Conservation (phyloP, 805 yeast genomes). For the Isabelozyma gotoi region DNA sequence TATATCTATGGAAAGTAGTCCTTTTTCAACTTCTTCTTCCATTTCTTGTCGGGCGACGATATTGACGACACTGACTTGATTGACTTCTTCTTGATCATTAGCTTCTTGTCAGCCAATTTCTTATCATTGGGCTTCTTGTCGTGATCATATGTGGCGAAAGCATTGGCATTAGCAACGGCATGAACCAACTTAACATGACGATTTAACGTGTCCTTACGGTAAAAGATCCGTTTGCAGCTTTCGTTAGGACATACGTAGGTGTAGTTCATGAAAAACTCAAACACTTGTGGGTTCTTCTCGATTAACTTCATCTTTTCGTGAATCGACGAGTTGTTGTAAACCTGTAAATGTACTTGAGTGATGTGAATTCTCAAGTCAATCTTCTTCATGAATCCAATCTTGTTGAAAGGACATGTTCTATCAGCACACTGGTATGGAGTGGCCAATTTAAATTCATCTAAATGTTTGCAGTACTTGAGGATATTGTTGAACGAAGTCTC, state of each 20-base stretch:
- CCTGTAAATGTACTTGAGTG: background rate
- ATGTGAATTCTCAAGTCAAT: background rate
- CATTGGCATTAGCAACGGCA: background rate
- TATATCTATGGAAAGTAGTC: background rate
- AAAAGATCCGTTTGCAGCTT: constrained; percentile 43
- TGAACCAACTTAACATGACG: constrained; percentile 52
- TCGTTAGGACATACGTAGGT: constrained; percentile 6
- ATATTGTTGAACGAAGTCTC: constrained; percentile 16
- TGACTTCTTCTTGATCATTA: background rate
- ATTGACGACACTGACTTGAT: too few relatives aligned
- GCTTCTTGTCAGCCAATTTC: background rate
- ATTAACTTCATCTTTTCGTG: background rate
- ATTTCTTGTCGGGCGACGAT: background rate
- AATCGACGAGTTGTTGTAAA: background rate
- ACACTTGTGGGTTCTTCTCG: background rate
- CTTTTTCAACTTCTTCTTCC: background rate
- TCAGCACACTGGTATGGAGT: constrained; percentile 1
- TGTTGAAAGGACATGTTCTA: background rate
- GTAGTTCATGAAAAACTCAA: background rate
- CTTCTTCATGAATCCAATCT: constrained; percentile 1
- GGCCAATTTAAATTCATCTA: background rate
- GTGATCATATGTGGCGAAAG: background rate
- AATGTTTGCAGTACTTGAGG: background rate
- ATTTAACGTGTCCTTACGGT: constrained; percentile 48
- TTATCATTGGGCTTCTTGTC: background rate